Base-by-base conservation (phyloP, 805 yeast genomes). In the Yamadazyma ubonensis region DNA sequence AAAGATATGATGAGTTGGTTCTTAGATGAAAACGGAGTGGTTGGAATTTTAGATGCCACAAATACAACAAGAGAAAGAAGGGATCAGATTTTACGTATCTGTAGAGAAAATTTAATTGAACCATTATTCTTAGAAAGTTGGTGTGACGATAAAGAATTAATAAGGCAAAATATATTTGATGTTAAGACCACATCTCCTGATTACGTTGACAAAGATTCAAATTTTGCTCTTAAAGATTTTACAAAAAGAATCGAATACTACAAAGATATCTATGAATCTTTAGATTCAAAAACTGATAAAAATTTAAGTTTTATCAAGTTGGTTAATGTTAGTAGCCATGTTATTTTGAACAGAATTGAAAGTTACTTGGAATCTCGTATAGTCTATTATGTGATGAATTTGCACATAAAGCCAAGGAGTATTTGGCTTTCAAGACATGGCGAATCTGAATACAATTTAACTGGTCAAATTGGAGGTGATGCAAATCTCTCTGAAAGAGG, bases 351-450 rank as follows among this genome's bases (percentile, higher is more conserved):
- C 65, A 75, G 81, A 45, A 89, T 93, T 50, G 88, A 86, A 59
- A 80, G 90, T 17, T 93, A 93, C 59, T 67, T 91, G 53, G 95
- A 93, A 61, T 82, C 93, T 46, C 78, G 97, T 53, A 89, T 93
- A 47, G 97, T 90, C 14, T 93, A 89, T 63, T 93, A 89, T 58
- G 87, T 93, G 29, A 90, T 93, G 96, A 93, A 93, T 57, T 69
- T 93, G 51, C 97, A 90, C 60, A 86, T 89, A 52, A 86, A 87
- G 58, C 96, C 96, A 19, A 76, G 98, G 47, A 77, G 83, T 48
- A 89, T 93, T 45, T 93, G 96, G 91, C 72, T 93, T 35, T 86
- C 96, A 35, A 78, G 99, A 52, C 99, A 93, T 56, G 99, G 99
- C 19, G 99, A 93, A 65, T 84, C 95, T 2, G 81, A 81, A 58